Evolutionary conservation across 2,329 filamentous ascomycete species (phyloP).

Genomic region (Alternaria ethzedia): DNA sequence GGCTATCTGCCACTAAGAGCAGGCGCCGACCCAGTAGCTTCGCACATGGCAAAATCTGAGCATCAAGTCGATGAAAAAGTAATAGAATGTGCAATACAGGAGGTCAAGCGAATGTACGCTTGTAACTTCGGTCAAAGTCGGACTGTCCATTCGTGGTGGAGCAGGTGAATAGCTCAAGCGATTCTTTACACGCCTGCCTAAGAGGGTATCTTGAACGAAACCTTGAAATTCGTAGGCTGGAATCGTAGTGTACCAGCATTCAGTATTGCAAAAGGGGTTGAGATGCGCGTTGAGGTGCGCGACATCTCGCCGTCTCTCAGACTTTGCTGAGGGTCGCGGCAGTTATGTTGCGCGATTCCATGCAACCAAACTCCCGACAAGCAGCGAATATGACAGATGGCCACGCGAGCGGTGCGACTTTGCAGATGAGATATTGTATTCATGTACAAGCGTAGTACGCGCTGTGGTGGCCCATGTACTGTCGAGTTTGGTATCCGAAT

Average conservation of each 20-base stretch:
- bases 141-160: background rate
- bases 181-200: background rate
- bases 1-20: conserved; percentile 14
- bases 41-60: background rate
- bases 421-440: background rate
- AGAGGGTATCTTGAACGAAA: background rate
- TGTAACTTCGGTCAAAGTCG: conserved; percentile 8
- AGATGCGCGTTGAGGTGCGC: background rate
- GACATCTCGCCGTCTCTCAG: background rate
- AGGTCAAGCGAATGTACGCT: conserved; percentile 1
- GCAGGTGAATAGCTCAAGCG: background rate
- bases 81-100: background rate
- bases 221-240: background rate
- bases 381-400: conserved; percentile 1
- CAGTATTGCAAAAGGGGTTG: background rate
- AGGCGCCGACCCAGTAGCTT: background rate
- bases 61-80: background rate
- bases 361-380: background rate
- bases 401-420: conserved; percentile 6
- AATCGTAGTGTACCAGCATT: background rate
- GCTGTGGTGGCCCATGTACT: background rate
- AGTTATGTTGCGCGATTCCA: background rate
- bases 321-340: background rate
- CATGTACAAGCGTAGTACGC: background rate
- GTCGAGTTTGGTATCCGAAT: background rate